Base-by-base conservation (phyloP, 805 yeast species). In the Suhomyces faveliae region DNA sequence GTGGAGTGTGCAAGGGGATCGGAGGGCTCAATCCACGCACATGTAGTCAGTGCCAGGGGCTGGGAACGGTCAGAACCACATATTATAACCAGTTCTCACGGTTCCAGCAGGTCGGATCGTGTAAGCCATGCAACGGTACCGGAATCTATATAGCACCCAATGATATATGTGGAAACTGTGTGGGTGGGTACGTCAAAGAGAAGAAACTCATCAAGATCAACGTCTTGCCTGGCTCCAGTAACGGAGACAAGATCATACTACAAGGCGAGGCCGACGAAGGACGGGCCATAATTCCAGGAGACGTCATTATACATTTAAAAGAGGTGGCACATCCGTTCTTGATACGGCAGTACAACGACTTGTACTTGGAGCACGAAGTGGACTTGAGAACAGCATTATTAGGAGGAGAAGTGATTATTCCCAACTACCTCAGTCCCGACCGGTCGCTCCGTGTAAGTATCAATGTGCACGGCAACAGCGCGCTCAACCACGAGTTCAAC, bases 211-310 rank as follows among this genome's bases (percentile, higher is more conserved):
- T 85, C 24, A 73, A 75, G 42, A 73, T 84, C 7, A 66, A 66
- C n/a, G 69, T 84, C 2, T 73, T 76, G 13, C 81, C 83, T 2
- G 91, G 91, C 2, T 69, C 80, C 35, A 64, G 66, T 37, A 61
- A 76, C 43, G 82, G 83, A 0, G 81, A 81, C 51, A 64, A 69
- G 40, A 73, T 83, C 15, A 67, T 80, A 1, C 64, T 83, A 17
- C 67, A 74, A n/a, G 79, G 83, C 5, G 83, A 79, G 55, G 87
- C 84, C 0, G 90, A 85, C 57, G 86, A 84, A 61, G 85, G 81
- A 0, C 61, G 77, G 15, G 71, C 75, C 50, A 66, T 80, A 3
- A 64, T 77, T 3, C 86, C 90, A 0, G 91, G 91, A 2, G 88
- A 85, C 60, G 84, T 85, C 5, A 66, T 84, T 2, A 75, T 85